Percentiles rank a stretch among this genome's conserved stretches.
phyloP scores from a whole-genome alignment of 2,329 filamentous ascomycete species.

The Alternaria conjuncta region DNA sequence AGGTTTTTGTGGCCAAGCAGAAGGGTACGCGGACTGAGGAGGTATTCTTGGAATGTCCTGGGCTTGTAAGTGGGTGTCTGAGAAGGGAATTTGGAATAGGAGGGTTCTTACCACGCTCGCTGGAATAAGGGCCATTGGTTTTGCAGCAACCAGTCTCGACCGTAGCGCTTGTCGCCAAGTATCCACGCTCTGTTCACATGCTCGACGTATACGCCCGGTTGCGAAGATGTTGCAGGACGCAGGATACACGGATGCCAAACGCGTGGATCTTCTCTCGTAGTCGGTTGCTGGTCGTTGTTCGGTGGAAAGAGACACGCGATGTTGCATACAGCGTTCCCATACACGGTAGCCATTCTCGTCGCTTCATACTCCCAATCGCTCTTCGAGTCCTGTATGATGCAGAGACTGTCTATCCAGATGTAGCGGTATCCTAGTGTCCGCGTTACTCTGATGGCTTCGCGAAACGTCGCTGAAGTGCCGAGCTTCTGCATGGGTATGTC shows the following conservation, averaged over 20 bases:
- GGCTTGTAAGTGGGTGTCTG: too few species aligned
- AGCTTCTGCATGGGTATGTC: slow-evolving; percentile 2
- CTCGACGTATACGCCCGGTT: slow-evolving; percentile 9
- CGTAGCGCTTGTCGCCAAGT: not conserved
- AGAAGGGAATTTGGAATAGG: not conserved
- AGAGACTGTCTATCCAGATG: slow-evolving; percentile 32
- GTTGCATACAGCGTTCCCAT: slow-evolving; percentile 18
- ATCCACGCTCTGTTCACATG: not conserved
- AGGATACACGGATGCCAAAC: slow-evolving; percentile 13
- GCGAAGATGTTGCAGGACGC: not conserved
- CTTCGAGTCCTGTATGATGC: slow-evolving; percentile 22
- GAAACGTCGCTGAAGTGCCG: slow-evolving; percentile 9
- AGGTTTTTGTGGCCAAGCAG: slow-evolving; percentile 17
- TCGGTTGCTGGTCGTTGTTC: not conserved
- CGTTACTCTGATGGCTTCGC: slow-evolving; percentile 22
- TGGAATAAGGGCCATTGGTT: slow-evolving; percentile 17
- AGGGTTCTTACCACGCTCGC: slow-evolving; percentile 14
- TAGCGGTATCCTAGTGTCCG: slow-evolving; percentile 19
- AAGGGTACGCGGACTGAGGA: slow-evolving; percentile 18
- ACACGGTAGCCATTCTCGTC: slow-evolving; percentile 12
- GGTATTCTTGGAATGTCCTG: slow-evolving; percentile 26
- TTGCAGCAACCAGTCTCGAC: slow-evolving; percentile 5
- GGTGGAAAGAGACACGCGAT: slow-evolving; percentile 14
- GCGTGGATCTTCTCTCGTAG: slow-evolving; percentile 5
- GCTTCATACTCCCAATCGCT: slow-evolving; percentile 19